Conservation (phyloP, 1,139 yeast genomes). For the Candida glucosophila region DNA sequence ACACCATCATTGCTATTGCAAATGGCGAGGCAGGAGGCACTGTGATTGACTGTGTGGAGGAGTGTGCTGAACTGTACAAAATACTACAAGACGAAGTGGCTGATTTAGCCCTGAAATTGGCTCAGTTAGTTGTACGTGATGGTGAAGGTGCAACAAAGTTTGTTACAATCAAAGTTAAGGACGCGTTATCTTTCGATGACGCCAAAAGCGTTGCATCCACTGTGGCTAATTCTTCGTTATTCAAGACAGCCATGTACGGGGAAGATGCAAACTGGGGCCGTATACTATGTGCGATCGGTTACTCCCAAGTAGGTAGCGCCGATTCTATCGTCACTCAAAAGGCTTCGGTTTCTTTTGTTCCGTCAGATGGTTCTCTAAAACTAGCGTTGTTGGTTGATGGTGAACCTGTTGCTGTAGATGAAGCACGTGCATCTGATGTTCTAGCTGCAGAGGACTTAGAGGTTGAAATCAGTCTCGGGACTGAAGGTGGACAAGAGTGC, state of each 20-base stretch:
- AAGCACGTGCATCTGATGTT: constrained; percentile 79
- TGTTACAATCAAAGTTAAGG: constrained; percentile 70
- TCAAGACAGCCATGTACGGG: constrained; percentile 93
- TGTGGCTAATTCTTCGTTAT: constrained; percentile 79
- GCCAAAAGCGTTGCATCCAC: constrained; percentile 80
- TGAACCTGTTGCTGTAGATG: constrained; percentile 88
- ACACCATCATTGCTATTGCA: constrained; percentile 85
- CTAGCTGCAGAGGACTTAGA: constrained; percentile 67
- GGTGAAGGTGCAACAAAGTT: constrained; percentile 99
- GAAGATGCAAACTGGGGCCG: constrained; percentile 99
- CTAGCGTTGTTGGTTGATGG: constrained; percentile 74
- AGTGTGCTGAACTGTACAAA: constrained; percentile 45
- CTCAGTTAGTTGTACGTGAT: constrained; percentile 90
- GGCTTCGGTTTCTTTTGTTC: constrained; percentile 79
- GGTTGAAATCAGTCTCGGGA: constrained; percentile 69
- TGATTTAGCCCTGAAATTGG: constrained; percentile 68
- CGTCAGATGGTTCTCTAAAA: constrained; percentile 66
- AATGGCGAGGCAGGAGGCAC: constrained; percentile 92
- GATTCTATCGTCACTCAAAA: constrained; percentile 46
- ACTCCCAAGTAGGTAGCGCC: constrained; percentile 61
- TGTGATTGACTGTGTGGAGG: constrained; percentile 34
- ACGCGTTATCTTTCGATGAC: constrained; percentile 64
- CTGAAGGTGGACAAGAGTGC: constrained; percentile 64
- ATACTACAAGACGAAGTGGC: constrained; percentile 55
- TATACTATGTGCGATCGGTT: constrained; percentile 92